A percentile compares a stretch with the other conserved stretches of the same genome.
Evolutionary conservation across 139 green algal genomes (phyloP).

Genomic region (Ettlia oleoabundans): DNA sequence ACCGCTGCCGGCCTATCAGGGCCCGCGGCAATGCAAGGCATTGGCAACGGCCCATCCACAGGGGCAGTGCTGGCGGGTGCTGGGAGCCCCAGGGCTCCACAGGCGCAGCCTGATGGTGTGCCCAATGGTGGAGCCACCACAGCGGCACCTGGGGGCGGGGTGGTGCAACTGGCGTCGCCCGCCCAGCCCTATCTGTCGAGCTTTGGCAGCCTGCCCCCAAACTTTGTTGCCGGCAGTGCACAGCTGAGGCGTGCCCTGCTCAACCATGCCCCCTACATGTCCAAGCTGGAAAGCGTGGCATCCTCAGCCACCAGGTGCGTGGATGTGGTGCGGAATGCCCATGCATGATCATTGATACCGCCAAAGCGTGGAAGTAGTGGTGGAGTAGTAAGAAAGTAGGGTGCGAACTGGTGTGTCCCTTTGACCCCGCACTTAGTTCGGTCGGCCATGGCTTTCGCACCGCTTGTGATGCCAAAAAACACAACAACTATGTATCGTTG

Average conservation of each 20-base stretch:
- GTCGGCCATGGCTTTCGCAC: too few relatives aligned
- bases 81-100: background rate
- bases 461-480: too few relatives aligned
- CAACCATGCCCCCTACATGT: conserved; percentile 26
- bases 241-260: conserved; percentile 1
- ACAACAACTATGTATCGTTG: too few relatives aligned
- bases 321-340: too few relatives aligned
- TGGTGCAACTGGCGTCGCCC: background rate
- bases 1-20: conserved; percentile 79
- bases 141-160: background rate
- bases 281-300: conserved; percentile 75
- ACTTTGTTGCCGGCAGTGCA: background rate
- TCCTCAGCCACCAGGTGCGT: conserved; percentile 77
- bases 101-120: background rate
- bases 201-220: conserved; percentile 16
- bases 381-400: too few relatives aligned
- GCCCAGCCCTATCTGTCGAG: background rate
- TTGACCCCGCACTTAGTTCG: too few relatives aligned
- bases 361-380: too few relatives aligned
- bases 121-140: background rate
- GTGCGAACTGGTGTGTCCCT: too few relatives aligned
- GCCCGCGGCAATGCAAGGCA: conserved; percentile 77
- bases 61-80: conserved; percentile 66
- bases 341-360: too few relatives aligned
- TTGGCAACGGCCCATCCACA: conserved; percentile 80